Evolutionary conservation across 352 stramenopile genomes (phyloP).

Genomic region (Pythium sp.): DNA sequence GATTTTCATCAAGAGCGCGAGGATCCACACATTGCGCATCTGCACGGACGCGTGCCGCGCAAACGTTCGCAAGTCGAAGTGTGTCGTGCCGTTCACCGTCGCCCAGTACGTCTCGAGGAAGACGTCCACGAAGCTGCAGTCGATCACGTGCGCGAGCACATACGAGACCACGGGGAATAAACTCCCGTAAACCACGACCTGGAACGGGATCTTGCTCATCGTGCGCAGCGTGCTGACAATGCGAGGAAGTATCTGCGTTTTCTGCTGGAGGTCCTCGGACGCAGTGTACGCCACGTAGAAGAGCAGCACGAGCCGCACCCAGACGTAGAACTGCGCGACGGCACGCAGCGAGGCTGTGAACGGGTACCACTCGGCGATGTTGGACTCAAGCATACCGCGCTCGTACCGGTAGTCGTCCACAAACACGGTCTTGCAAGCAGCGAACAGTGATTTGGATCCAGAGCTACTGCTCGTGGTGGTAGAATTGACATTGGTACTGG

Average conservation of each 20-base stretch:
- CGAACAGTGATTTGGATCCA: background rate
- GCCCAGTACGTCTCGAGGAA: slow-evolving; percentile 40
- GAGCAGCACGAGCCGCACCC: slow-evolving; percentile 37
- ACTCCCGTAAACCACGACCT: slow-evolving; percentile 53
- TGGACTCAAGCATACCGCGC: slow-evolving; percentile 29
- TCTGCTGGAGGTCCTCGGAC: background rate
- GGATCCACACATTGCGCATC: slow-evolving; percentile 45
- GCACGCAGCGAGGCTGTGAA: slow-evolving; percentile 30
- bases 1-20: slow-evolving; percentile 33
- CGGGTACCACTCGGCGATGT: slow-evolving; percentile 31
- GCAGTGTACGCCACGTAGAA: slow-evolving; percentile 24
- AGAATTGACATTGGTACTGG: background rate
- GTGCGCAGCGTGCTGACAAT: slow-evolving; percentile 10
- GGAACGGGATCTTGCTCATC: slow-evolving; percentile 42
- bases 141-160: slow-evolving; percentile 32
- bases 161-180: slow-evolving; percentile 40
- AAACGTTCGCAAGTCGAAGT: slow-evolving; percentile 29
- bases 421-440: slow-evolving; percentile 31
- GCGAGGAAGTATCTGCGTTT: background rate
- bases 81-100: slow-evolving; percentile 17
- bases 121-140: slow-evolving; percentile 36
- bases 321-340: slow-evolving; percentile 44
- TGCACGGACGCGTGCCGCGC: slow-evolving; percentile 30
- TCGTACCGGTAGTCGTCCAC: slow-evolving; percentile 60
- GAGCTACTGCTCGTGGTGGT: background rate